A percentile compares a stretch with the other conserved stretches of the same genome.
Conservation (phyloP, 192 early-diverging fungal species). For the Lobulomyces angularis region DNA sequence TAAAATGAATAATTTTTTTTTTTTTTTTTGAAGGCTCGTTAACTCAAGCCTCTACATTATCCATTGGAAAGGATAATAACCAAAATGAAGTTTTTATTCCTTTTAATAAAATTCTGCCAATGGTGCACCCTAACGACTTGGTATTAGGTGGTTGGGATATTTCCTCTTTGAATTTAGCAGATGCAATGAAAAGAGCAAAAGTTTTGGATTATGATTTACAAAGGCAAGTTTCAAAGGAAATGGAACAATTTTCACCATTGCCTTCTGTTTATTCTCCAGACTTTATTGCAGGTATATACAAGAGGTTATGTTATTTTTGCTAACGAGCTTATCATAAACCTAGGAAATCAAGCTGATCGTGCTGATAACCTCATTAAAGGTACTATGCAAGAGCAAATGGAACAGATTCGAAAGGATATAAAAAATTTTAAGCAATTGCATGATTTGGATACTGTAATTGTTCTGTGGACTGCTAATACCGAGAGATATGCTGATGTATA, state of each 20-base stretch:
- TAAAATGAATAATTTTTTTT: no score
- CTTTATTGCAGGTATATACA: conserved; percentile 98
- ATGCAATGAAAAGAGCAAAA: conserved; percentile 87
- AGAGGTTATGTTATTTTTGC: no score
- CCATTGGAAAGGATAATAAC: conserved; percentile 73
- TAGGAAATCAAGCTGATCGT: conserved; percentile 92
- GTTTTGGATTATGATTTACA: conserved; percentile 95
- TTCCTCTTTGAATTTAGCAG: conserved; percentile 67
- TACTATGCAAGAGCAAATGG: conserved; percentile 82
- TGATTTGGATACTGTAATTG: conserved; percentile 81
- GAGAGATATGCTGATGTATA: conserved; percentile 72
- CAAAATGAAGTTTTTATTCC: conserved; percentile 86
- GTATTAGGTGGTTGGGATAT: conserved; percentile 99
- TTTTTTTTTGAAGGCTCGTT: no score
- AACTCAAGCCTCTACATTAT: conserved; percentile 90
- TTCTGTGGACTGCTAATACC: conserved; percentile 99
- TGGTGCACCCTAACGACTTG: conserved; percentile 93
- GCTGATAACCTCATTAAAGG: conserved; percentile 84
- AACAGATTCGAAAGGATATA: conserved; percentile 88
- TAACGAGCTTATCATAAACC: no score
- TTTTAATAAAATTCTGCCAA: conserved; percentile 84
- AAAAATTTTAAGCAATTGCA: conserved; percentile 34
- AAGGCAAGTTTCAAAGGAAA: conserved; percentile 74
- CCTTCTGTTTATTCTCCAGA: conserved; percentile 98
- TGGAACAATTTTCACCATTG: conserved; percentile 71